These are phyloP conservation scores for Yamadazyma triangularis DNA, from an alignment of 1,139 yeast species.

Conservation along the genomic window DNA sequence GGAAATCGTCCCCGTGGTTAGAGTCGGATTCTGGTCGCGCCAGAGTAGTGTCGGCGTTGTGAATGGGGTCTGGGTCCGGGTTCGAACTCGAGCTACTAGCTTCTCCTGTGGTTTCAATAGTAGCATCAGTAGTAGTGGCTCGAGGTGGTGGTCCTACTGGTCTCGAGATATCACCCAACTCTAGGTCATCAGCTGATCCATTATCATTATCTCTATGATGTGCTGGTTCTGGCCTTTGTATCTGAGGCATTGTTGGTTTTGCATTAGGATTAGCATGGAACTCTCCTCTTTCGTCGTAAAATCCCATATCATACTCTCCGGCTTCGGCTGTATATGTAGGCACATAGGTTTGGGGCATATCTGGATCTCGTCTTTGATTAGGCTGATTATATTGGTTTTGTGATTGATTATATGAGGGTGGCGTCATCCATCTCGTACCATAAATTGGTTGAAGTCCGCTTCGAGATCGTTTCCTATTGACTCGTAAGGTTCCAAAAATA, in stretches of 20 bases:
- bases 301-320: conserved; percentile 73
- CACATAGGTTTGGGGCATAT: conserved; percentile 40
- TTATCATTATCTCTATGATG: conserved; percentile 17
- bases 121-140: not conserved
- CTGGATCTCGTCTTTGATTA: conserved; percentile 26
- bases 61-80: too few species aligned
- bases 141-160: conserved; percentile 7
- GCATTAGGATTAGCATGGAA: conserved; percentile 39
- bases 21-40: too few species aligned
- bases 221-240: conserved; percentile 13
- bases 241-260: conserved; percentile 13
- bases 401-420: conserved; percentile 78
- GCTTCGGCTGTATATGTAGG: conserved; percentile 67
- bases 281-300: conserved; percentile 66
- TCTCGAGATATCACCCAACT: conserved; percentile 8
- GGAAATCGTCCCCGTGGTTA: too few species aligned
- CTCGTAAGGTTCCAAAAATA: conserved; percentile 48
- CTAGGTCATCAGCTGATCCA: conserved; percentile 6
- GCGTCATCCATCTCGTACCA: conserved; percentile 90
- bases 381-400: conserved; percentile 56
- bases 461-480: conserved; percentile 55
- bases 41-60: too few species aligned
- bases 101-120: too few species aligned
- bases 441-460: conserved; percentile 67
- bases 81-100: too few species aligned